A percentile compares a stretch with the other conserved stretches of the same genome.
Conservation (phyloP, 164 flowering plant genomes). For the Magnolia officinalis region DNA sequence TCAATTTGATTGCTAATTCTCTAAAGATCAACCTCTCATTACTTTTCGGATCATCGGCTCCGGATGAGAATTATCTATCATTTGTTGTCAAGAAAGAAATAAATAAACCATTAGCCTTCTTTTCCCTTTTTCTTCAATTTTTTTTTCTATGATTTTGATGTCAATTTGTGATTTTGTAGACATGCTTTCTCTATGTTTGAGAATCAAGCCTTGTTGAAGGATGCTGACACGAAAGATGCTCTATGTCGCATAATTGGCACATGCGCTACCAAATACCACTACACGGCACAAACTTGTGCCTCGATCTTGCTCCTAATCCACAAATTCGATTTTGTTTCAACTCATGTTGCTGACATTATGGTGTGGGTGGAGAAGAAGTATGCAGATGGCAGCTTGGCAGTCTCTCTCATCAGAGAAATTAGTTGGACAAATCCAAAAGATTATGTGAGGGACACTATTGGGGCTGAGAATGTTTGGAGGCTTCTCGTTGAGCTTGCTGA, state of each 20-base stretch:
- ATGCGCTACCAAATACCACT: too few relatives aligned
- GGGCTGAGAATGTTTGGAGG: conserved; percentile 92
- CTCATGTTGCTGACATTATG: conserved; percentile 76
- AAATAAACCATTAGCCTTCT: too few relatives aligned
- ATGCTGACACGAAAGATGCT: too few relatives aligned
- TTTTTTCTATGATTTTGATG: too few relatives aligned
- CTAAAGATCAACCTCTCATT: conserved; percentile 74
- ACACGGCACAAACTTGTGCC: conserved; percentile 87
- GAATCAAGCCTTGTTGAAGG: too few relatives aligned
- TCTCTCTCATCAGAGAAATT: conserved; percentile 70
- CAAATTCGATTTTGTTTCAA: conserved; percentile 68
- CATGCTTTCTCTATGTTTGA: too few relatives aligned
- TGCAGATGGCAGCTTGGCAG: conserved; percentile 78
- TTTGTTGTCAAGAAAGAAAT: conserved; percentile 84
- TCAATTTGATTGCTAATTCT: conserved; percentile 75
- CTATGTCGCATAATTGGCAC: too few relatives aligned
- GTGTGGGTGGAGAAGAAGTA: conserved; percentile 76
- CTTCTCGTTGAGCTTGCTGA: conserved; percentile 93
- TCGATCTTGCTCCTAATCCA: conserved; percentile 82
- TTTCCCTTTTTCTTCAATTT: too few relatives aligned
- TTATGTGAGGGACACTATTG: conserved; percentile 76
- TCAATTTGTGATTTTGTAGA: too few relatives aligned
- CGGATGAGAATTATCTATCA: conserved; percentile 78
- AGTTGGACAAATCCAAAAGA: conserved; percentile 84
- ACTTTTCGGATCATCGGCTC: conserved; percentile 86